Percentiles rank a stretch among this genome's conserved stretches.
Evolutionary conservation across 495 filamentous ascomycete species (phyloP).

Genomic region (Aspergillus funiculosus): DNA sequence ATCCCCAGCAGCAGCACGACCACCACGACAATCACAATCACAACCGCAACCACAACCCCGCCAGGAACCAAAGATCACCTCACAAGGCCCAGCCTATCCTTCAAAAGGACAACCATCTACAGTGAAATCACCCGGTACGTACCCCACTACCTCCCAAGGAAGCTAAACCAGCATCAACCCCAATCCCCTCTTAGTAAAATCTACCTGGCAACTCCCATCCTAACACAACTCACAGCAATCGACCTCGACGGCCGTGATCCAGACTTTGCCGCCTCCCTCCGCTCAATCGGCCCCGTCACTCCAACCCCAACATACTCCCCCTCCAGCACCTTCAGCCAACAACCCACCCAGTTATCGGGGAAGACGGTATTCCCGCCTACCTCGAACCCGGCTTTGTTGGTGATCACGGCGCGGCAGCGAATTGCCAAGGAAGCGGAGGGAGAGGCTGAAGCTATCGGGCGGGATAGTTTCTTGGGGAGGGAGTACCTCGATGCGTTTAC

Average conservation of each 20-base stretch:
- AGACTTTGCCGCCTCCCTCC: conserved; percentile 56
- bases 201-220: neutral
- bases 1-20: conserved; percentile 16
- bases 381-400: conserved; percentile 48
- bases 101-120: conserved; percentile 33
- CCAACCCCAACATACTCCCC: conserved; percentile 54
- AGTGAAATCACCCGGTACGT: conserved; percentile 33
- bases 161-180: neutral
- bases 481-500: conserved; percentile 57
- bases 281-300: conserved; percentile 57
- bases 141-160: neutral
- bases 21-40: conserved; percentile 15
- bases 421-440: conserved; percentile 43
- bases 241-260: conserved; percentile 62
- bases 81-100: conserved; percentile 36
- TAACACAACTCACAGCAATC: conserved; percentile 44
- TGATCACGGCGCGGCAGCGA: conserved; percentile 41
- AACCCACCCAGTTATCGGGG: conserved; percentile 16
- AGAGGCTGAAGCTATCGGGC: conserved; percentile 45
- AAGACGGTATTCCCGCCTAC: conserved; percentile 41
- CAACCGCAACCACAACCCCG: conserved; percentile 6
- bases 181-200: neutral
- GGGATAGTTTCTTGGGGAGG: conserved; percentile 38
- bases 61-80: conserved; percentile 18
- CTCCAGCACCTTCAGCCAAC: conserved; percentile 43